Evolutionary conservation across 108 stramenopile species (phyloP).

Genomic region (Stephanodiscus triporus): DNA sequence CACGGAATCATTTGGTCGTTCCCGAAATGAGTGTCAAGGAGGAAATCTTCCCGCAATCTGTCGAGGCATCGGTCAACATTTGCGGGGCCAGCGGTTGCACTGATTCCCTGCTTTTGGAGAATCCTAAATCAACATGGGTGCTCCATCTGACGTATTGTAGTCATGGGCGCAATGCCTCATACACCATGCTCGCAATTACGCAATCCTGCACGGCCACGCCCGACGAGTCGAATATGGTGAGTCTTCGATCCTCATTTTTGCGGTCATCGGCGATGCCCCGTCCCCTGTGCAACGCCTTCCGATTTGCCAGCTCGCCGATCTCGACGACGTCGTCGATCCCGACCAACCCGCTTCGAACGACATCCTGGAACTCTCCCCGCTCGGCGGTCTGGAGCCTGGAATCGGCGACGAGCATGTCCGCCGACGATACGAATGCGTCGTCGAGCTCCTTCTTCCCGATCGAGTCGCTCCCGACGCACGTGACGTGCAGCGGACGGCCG

Average conservation of each 20-base stretch:
- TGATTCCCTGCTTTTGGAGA: too few species aligned
- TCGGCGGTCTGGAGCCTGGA: conserved; percentile 43
- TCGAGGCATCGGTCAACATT: too few species aligned
- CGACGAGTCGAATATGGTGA: conserved; percentile 75
- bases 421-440: conserved; percentile 47
- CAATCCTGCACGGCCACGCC: conserved; percentile 80
- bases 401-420: conserved; percentile 71
- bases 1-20: too few species aligned
- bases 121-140: too few species aligned
- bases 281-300: conserved; percentile 35
- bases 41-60: too few species aligned
- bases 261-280: not conserved
- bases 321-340: conserved; percentile 44
- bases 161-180: conserved; percentile 25
- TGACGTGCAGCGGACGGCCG: conserved; percentile 55
- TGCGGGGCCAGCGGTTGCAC: too few species aligned
- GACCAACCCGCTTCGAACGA: conserved; percentile 20
- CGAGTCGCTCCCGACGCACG: conserved; percentile 75
- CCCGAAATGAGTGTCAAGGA: too few species aligned
- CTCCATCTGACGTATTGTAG: too few species aligned
- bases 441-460: conserved; percentile 70
- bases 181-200: conserved; percentile 63
- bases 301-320: conserved; percentile 50
- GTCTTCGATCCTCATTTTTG: conserved; percentile 38
- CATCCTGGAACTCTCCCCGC: conserved; percentile 70